A percentile compares a stretch with the other conserved stretches of the same genome.
Conservation (phyloP, 352 stramenopile species). For the Aphanomyces cochlioides region DNA sequence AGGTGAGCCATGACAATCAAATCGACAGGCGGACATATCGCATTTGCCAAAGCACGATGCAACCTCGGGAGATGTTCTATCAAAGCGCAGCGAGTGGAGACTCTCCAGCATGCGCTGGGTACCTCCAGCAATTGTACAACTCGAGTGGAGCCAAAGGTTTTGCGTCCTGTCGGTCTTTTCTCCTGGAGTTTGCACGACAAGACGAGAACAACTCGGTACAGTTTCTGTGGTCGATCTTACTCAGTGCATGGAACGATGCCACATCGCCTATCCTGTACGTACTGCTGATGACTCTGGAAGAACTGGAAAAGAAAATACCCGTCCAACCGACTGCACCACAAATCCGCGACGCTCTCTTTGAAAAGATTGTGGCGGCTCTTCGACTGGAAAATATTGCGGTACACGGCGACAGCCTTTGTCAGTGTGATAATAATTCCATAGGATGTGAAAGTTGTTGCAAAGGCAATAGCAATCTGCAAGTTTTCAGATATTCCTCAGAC, state of each 20-base stretch:
- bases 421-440: background rate
- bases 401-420: no score
- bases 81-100: background rate
- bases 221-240: background rate
- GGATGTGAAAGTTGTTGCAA: slow-evolving; percentile 25
- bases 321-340: background rate
- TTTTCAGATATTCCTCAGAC: background rate
- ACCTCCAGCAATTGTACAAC: slow-evolving; percentile 1
- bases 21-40: no score
- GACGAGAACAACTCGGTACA: background rate
- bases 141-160: background rate
- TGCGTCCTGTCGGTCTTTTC: background rate
- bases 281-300: slow-evolving; percentile 9
- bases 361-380: background rate
- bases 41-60: no score
- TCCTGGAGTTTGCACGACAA: background rate
- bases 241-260: background rate
- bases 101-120: background rate
- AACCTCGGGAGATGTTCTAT: no score
- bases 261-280: slow-evolving; percentile 1
- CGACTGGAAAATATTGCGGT: background rate
- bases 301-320: background rate
- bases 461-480: background rate
- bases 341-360: background rate
- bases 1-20: no score